These are phyloP conservation scores for Gaillardinia entomophila DNA, from an alignment of 805 yeast genomes.

Conservation along the genomic window DNA sequence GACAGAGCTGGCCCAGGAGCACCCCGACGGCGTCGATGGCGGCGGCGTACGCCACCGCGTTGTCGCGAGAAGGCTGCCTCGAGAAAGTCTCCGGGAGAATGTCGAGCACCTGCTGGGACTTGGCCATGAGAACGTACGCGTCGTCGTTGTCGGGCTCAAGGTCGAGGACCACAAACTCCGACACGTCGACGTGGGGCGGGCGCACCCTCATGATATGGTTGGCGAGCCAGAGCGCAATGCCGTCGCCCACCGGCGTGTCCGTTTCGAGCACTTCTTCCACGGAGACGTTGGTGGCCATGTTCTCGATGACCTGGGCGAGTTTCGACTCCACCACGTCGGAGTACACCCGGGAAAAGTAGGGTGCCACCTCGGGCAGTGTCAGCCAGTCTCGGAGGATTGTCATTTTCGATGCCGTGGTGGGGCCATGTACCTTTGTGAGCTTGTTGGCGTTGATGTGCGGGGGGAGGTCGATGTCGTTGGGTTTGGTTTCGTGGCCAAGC, in stretches of 20 bases:
- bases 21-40: constrained; percentile 42
- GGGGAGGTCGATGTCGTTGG: constrained; percentile 33
- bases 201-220: constrained; percentile 11
- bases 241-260: constrained; percentile 4
- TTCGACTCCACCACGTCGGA: too few species aligned
- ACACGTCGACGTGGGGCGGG: neutral
- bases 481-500: constrained; percentile 16
- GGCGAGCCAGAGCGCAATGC: constrained; percentile 28
- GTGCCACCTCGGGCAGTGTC: too few species aligned
- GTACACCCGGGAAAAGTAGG: too few species aligned
- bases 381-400: too few species aligned
- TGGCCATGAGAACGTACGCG: constrained; percentile 23
- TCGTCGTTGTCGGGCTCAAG: constrained; percentile 13
- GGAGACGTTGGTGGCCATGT: too few species aligned
- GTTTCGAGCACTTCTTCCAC: too few species aligned
- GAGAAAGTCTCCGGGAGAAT: constrained; percentile 1
- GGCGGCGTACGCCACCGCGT: constrained; percentile 27
- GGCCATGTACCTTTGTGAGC: too few species aligned
- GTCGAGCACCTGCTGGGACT: constrained; percentile 39
- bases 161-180: neutral
- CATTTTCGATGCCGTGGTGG: too few species aligned
- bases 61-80: constrained; percentile 5
- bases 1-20: constrained; percentile 15
- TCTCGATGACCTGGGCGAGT: too few species aligned
- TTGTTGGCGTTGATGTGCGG: constrained; percentile 27